Base-by-base conservation (phyloP, 305 asterid species). In the Plantago coronopus region DNA sequence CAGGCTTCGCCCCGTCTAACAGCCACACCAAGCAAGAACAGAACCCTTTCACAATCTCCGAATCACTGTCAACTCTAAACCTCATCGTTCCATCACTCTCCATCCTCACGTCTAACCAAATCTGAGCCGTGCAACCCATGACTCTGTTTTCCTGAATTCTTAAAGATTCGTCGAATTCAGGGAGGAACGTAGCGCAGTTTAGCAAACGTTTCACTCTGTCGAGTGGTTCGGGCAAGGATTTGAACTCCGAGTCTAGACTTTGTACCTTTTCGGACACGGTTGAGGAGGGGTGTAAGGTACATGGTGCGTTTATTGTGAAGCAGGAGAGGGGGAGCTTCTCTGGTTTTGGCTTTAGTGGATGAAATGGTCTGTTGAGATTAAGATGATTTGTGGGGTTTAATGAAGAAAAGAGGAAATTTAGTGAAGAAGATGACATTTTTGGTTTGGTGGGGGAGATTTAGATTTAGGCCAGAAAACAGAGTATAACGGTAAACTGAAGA, bases 41-140 rank as follows among this genome's bases (percentile, higher is more conserved):
- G 20, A 81, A 88, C 53, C 98, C 98, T 68, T 78, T 86, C 0
- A 96, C 86, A 8, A 91, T 77, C 76, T 88, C 90, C 42, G 98
- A 91, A 65, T 88, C 98, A 65, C 93, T 86, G 59, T 91, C 94
- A 0, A 82, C 95, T 40, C 15, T 60, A 50, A 86, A 74, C 76
- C 81, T 79, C 77, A 91, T 43, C 27, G 66, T 81, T 45, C 63
- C 62, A 40, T 70, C 85, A 27, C 29, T 68, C 42, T 69, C 90
- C 69, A 91, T 45, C 47, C 59, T 65, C 37, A 77, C 88, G 58
- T 69, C 66, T 45, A 88, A 57, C 98, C 98, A 91, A 18, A 91
- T 91, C 84, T 80, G 91, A 19, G 98, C 83, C 1, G 95, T 84
- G 65, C 96, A 91, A 2, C 98, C 98, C 0, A 88, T 94, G 5